Percentiles rank a stretch among this genome's conserved stretches.
Conservation (phyloP, 192 early-diverging fungal genomes). For the Spizellomyces sp. region DNA sequence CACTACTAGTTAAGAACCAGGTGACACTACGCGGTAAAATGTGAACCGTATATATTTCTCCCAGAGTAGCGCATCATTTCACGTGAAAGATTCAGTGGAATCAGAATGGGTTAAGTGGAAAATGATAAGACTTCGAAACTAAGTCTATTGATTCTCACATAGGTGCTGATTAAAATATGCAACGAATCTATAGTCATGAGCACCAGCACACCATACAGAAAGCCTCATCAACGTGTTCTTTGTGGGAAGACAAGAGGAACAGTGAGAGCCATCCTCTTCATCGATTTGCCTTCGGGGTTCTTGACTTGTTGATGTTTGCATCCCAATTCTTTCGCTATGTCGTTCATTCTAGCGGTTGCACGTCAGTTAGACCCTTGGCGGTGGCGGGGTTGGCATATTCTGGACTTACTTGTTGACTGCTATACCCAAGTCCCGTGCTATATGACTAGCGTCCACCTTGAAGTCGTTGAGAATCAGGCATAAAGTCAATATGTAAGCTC, state of each 20-base stretch:
- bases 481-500: conserved; percentile 75
- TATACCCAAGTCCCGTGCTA: conserved; percentile 66
- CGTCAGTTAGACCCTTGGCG: neutral
- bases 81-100: too few relatives aligned
- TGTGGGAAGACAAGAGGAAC: conserved; percentile 40
- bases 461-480: conserved; percentile 74
- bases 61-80: too few relatives aligned
- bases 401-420: conserved; percentile 22
- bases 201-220: too few relatives aligned
- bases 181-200: too few relatives aligned
- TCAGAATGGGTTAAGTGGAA: too few relatives aligned
- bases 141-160: too few relatives aligned
- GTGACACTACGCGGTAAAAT: too few relatives aligned
- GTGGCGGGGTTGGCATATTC: neutral
- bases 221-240: conserved; percentile 16
- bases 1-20: too few relatives aligned
- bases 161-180: too few relatives aligned
- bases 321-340: conserved; percentile 41
- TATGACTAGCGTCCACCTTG: conserved; percentile 58
- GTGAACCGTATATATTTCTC: too few relatives aligned
- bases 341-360: conserved; percentile 14
- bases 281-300: conserved; percentile 14
- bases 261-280: conserved; percentile 20
- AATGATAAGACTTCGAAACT: too few relatives aligned
- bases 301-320: conserved; percentile 31